These are phyloP conservation scores for Venturia nashicola DNA, from an alignment of 2,329 filamentous ascomycete genomes.

Conservation along the genomic window DNA sequence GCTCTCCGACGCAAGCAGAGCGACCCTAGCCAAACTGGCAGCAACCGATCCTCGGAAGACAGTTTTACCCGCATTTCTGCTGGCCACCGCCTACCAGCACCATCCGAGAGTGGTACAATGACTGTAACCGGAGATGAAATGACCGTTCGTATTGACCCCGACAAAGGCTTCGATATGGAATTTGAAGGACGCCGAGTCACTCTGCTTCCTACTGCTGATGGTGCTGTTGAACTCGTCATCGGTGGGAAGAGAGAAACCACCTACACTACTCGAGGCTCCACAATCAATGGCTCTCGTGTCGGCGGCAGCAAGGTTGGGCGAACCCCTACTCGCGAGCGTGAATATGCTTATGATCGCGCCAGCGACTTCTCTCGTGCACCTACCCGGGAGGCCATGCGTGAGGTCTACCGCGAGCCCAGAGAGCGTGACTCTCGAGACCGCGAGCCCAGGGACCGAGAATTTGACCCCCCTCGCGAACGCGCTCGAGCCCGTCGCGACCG, in stretches of 20 bases:
- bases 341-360: neutral
- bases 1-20: slow-evolving; percentile 6
- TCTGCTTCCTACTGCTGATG: slow-evolving; percentile 4
- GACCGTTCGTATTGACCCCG: slow-evolving; percentile 9
- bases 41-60: slow-evolving; percentile 6
- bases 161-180: slow-evolving; percentile 9
- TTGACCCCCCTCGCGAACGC: neutral
- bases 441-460: neutral
- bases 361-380: neutral
- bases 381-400: neutral
- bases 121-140: slow-evolving; percentile 6
- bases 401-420: neutral
- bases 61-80: slow-evolving; percentile 1
- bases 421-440: neutral
- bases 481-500: neutral
- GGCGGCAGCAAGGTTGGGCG: neutral
- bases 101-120: neutral
- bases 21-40: slow-evolving; percentile 3
- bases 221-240: slow-evolving; percentile 8
- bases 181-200: slow-evolving; percentile 5
- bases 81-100: neutral
- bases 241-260: slow-evolving; percentile 5
- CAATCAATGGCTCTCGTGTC: neutral
- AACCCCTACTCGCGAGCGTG: neutral
- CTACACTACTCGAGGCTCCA: slow-evolving; percentile 6